Base-by-base conservation (phyloP, 805 yeast species). In the Citeromyces nyonsensis region DNA sequence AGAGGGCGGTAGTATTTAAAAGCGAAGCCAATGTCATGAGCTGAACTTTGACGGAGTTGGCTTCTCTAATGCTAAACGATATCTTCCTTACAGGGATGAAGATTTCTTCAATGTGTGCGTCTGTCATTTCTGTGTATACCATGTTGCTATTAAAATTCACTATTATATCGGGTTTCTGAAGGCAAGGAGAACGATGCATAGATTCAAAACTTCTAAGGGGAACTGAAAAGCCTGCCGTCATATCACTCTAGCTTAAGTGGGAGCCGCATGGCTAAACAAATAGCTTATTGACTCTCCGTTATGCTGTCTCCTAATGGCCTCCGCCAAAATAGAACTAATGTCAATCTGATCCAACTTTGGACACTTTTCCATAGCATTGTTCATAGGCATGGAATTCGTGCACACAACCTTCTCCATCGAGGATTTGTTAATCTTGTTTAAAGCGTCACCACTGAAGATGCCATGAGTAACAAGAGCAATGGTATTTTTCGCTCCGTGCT, bases 381-480 rank as follows among this genome's bases (percentile, higher is more conserved):
- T 77, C 36, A 84, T 70, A 5, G 97, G 97, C 39, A 91, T 83
- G 6, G 96, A 78, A 52, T 91, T 91, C 1, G 97, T 84, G 57
- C 96, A 88, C 10, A 86, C 83, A 27, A 91, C 78, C 44, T 65
- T 68, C 26, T 72, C 63, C 38, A 88, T 59, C 34, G 72, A 72
- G 35, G 85, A 71, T 35, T 64, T 61, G 49, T 73, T 73, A 45
- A 88, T 63, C 48, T 73, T 78, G 32, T 72, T 69, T 36, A 78
- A 66, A 10, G 97, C 97, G 36, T 71, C 65, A 26, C 94, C 93
- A 18, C 91, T 76, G 47, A 88, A 75, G 26, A 88, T 82, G 35
- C 97, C 98, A 50, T 88, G 98, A 1, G 97, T 88, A 8, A 88
- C 95, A 32, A 91, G 78, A 9, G 97, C 95, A 40, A 88, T 70